Evolutionary conservation across 2,329 filamentous ascomycete genomes (phyloP).

Genomic region (Colletotrichum sp.): DNA sequence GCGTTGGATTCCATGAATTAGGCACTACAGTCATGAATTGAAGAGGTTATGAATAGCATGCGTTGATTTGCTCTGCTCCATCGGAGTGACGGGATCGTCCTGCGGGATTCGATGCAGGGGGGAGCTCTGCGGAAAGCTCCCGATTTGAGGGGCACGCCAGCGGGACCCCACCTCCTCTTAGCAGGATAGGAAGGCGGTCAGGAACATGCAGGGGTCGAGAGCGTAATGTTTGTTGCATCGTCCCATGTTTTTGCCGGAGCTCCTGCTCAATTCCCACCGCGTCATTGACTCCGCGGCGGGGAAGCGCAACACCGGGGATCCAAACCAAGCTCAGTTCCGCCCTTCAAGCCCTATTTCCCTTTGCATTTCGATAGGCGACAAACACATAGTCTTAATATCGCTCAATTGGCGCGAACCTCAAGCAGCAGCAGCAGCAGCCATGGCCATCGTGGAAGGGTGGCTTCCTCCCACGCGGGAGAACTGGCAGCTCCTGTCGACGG

Average conservation of each 20-base stretch:
- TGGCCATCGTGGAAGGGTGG: slow-evolving; percentile 58
- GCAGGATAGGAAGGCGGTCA: not conserved
- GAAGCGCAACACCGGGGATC: not conserved
- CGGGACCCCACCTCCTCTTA: not conserved
- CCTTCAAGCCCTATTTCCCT: not conserved
- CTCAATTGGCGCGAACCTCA: not conserved
- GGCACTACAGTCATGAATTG: not conserved
- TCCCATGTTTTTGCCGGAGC: not conserved
- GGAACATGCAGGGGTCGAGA: not conserved
- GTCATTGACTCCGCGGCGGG: not conserved
- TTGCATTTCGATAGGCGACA: not conserved
- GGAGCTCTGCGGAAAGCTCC: not conserved
- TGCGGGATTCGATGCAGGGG: not conserved
- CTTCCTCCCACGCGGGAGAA: slow-evolving; percentile 63
- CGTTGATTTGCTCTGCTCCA: not conserved
- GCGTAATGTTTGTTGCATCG: not conserved
- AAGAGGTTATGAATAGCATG: not conserved
- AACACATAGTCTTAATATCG: not conserved
- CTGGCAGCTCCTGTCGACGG: slow-evolving; percentile 56
- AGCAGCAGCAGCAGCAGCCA: slow-evolving; percentile 26
- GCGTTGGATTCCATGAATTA: slow-evolving; percentile 10
- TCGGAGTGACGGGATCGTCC: not conserved
- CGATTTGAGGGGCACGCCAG: not conserved
- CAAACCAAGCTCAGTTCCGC: not conserved
- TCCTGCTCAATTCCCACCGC: not conserved